Base-by-base conservation (phyloP, 768 basidiomycete genomes). In the Xanthoconium purpureum region DNA sequence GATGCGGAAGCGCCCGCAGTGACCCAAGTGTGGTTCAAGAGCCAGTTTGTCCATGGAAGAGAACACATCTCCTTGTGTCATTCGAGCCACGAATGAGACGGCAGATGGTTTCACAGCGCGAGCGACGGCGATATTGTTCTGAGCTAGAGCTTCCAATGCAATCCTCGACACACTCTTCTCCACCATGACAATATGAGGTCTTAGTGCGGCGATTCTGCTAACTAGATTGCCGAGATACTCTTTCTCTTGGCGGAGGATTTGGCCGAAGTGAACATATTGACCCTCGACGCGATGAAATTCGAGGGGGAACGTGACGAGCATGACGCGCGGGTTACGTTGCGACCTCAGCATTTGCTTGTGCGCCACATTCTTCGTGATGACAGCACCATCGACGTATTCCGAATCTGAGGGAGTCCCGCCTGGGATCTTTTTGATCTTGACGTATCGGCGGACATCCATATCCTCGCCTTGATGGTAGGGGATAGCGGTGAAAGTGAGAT, bases 361-460 rank as follows among this genome's bases (percentile, higher is more conserved):
- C 2, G 94, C 91, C 10, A 98, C 88, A 64, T 98, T 98, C 79
- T 99, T 98, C 17, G 96, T 95, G 65, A 98, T 97, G 54, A 98
- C 94, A 6, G 89, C 91, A 13, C 97, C 97, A 52, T 94, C 90
- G 44, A 99, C 92, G 68, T 94, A 98, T 75, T 99, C 97, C 6
- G 94, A 97, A 70, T 99, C 93, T 29, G 78, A 82, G 18, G 96
- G 94, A 37, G 83, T 77, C 5, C 97, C 97, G 24, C 97, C 97
- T 0, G 97, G 96, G 15, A 98, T 89, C 73, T 96, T 96, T 78
- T 99, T 98, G 73, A 98, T 95, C 75, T 98, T 98, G 46, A 98
- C 94, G 63, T 96, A 97, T 38, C 88, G 84, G 33, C 96, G 80
- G 24, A 97, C 88, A 70, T 98, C 97, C 85, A 98, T 94, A 60